A percentile compares a stretch with the other conserved stretches of the same genome.
These are phyloP conservation scores for Sclerotinia nivalis DNA, from an alignment of 2,329 filamentous ascomycete genomes.

Conservation along the genomic window DNA sequence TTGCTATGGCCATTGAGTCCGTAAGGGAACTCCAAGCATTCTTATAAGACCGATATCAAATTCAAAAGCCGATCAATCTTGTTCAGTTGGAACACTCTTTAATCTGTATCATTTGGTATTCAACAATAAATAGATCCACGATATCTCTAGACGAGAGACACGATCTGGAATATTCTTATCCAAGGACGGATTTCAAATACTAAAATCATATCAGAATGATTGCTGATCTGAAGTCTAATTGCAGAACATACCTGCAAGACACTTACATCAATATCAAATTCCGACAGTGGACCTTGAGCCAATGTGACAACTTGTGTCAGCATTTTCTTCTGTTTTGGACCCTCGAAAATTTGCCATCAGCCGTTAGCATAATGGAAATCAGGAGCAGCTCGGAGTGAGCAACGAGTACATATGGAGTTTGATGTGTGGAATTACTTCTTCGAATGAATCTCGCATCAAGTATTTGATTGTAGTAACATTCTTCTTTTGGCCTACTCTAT, in stretches of 20 bases:
- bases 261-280: constrained; percentile 4
- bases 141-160: background rate
- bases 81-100: background rate
- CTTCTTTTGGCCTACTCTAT: constrained; percentile 35
- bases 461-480: constrained; percentile 37
- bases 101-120: background rate
- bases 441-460: constrained; percentile 37
- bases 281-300: constrained; percentile 7
- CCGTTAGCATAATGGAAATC: background rate
- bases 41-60: background rate
- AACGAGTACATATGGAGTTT: background rate
- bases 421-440: constrained; percentile 26
- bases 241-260: constrained; percentile 2
- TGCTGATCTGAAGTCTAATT: no score
- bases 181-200: background rate
- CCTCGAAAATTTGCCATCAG: constrained; percentile 25
- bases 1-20: no score
- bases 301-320: constrained; percentile 25
- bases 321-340: constrained; percentile 25
- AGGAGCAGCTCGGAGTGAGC: background rate
- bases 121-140: background rate
- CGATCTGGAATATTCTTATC: background rate
- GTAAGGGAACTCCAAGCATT: background rate
- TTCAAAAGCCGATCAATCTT: background rate
- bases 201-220: background rate